Percentiles rank a stretch among this genome's conserved stretches.
Conservation (phyloP, 257 asterid genomes). For the Nicotiana otophora region DNA sequence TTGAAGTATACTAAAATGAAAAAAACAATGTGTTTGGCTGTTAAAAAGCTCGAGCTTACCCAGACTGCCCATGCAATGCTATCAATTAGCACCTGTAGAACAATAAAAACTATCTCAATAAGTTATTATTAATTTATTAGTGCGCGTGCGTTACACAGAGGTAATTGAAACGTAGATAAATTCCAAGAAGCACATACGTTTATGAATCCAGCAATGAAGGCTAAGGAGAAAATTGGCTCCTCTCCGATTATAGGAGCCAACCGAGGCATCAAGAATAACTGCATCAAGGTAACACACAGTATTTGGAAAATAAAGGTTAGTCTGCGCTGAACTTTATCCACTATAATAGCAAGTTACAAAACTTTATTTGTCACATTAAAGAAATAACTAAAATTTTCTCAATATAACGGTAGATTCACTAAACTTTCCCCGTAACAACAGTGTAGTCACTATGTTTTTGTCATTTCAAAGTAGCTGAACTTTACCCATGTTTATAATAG, state of each 20-base stretch:
- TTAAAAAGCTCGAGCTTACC: slow-evolving; percentile 1
- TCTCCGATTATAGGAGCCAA: slow-evolving; percentile 13
- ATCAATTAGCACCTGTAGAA: slow-evolving; percentile 12
- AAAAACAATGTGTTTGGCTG: not conserved
- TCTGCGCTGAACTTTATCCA: not conserved
- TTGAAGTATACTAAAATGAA: not conserved
- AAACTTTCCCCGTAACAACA: not conserved
- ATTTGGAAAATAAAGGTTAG: not conserved
- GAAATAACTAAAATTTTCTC: too few species aligned
- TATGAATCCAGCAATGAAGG: not conserved
- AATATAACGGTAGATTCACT: not conserved
- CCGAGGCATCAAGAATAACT: slow-evolving; percentile 11
- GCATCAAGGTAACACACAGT: not conserved
- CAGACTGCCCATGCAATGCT: slow-evolving; percentile 23
- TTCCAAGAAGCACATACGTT: not conserved
- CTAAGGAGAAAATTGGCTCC: slow-evolving; percentile 13
- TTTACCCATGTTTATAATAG: too few species aligned
- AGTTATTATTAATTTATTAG: not conserved
- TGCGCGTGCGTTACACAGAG: not conserved
- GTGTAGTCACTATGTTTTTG: too few species aligned
- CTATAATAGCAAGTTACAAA: not conserved
- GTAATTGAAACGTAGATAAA: not conserved
- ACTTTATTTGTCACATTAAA: too few species aligned
- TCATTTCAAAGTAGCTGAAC: too few species aligned
- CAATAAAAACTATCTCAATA: not conserved